A percentile compares a stretch with the other conserved stretches of the same genome.
Evolutionary conservation across 1,139 yeast species (phyloP).

Genomic region (Kodamaea plutei): DNA sequence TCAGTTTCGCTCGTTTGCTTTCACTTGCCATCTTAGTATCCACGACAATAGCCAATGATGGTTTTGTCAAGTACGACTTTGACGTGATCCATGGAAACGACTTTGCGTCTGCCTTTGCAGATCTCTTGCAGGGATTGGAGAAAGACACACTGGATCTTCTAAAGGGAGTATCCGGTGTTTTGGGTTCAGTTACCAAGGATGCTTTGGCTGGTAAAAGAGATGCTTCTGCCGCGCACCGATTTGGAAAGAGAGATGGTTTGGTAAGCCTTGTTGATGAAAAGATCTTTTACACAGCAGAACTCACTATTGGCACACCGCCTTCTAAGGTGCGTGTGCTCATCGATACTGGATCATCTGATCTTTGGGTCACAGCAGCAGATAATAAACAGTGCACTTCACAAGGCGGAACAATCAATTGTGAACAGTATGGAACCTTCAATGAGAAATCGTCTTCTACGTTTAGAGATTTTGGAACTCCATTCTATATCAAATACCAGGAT

Average conservation of each 20-base stretch:
- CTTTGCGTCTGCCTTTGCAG: constrained; percentile 13
- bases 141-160: not conserved
- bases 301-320: constrained; percentile 53
- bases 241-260: not conserved
- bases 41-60: constrained; percentile 18
- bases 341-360: constrained; percentile 69
- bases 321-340: constrained; percentile 51
- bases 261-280: constrained; percentile 10
- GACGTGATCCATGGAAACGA: constrained; percentile 18
- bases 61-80: constrained; percentile 20
- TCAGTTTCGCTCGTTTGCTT: constrained; percentile 7
- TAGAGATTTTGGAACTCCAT: constrained; percentile 39
- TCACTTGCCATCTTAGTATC: constrained; percentile 11
- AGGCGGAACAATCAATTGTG: constrained; percentile 28
- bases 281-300: constrained; percentile 30
- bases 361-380: constrained; percentile 46
- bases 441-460: constrained; percentile 42
- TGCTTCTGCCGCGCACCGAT: not conserved
- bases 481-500: constrained; percentile 30
- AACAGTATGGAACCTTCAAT: constrained; percentile 49
- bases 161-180: too few relatives aligned
- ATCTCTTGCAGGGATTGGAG: constrained; percentile 10
- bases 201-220: not conserved
- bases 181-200: not conserved
- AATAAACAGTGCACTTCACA: constrained; percentile 21